phyloP scores from a whole-genome alignment of 345 rosid species.

The Jatropha curcas region DNA sequence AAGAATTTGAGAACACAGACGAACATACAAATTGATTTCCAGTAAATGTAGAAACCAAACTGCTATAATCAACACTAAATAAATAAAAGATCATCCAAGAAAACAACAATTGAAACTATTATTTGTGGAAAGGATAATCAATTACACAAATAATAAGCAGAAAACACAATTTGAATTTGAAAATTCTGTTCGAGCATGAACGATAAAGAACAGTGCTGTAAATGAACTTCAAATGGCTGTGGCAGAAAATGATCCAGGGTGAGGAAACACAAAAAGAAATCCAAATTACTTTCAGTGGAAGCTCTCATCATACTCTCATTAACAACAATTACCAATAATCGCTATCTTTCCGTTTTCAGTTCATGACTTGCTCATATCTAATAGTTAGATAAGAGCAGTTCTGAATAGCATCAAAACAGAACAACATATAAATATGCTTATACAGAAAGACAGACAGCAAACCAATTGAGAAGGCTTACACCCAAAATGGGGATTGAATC shows the following conservation, averaged over 20 bases:
- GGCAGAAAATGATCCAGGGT: not conserved
- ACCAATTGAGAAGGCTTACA: conserved; percentile 40
- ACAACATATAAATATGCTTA: not conserved
- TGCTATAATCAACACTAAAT: not conserved
- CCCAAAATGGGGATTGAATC: conserved; percentile 34
- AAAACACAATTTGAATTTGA: not conserved
- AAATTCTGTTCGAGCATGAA: not conserved
- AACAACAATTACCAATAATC: not conserved
- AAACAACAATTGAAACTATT: not conserved
- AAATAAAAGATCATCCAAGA: not conserved
- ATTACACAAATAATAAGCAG: not conserved
- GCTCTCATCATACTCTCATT: not conserved
- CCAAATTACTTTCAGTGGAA: not conserved
- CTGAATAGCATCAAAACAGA: not conserved
- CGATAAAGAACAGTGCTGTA: not conserved
- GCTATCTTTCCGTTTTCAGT: not conserved
- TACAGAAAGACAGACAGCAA: conserved; percentile 1
- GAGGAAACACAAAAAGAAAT: no score
- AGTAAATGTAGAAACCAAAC: not conserved
- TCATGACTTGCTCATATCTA: no score
- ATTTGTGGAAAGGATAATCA: not conserved
- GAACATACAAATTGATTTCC: not conserved
- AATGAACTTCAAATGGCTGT: not conserved
- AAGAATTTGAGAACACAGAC: not conserved
- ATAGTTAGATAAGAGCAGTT: not conserved